A percentile compares a stretch with the other conserved stretches of the same genome.
Evolutionary conservation across 306 rosid genomes (phyloP).

Genomic region (Senna siamea): DNA sequence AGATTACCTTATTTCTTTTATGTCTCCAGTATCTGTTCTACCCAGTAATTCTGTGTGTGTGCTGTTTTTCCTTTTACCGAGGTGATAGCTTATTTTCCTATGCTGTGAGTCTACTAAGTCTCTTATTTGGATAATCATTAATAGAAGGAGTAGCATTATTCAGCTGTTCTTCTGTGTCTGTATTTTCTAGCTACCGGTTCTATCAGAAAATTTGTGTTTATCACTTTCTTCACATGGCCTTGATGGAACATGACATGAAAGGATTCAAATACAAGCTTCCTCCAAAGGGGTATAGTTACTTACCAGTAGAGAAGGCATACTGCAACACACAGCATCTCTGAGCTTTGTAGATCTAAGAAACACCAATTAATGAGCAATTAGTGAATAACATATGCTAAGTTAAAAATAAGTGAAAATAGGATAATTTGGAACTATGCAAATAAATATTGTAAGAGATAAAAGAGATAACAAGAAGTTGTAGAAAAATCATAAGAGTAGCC

Average conservation of each 20-base stretch:
- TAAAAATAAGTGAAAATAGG: background rate
- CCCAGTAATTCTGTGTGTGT: no score
- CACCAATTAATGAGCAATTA: conserved; percentile 18
- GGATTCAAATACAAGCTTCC: background rate
- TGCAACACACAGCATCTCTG: conserved; percentile 63
- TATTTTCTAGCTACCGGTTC: no score
- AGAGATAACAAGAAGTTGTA: background rate
- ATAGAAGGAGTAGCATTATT: no score
- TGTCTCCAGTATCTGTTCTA: no score
- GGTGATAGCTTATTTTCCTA: no score
- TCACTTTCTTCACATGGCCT: background rate
- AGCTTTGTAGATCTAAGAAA: conserved; percentile 66
- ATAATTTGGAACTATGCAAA: background rate
- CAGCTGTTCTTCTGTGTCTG: no score
- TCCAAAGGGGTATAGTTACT: conserved; percentile 7
- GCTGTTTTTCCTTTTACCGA: no score
- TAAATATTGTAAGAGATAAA: background rate
- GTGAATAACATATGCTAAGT: background rate
- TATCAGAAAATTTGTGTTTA: background rate
- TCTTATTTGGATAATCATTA: no score
- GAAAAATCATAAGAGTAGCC: background rate
- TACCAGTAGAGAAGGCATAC: conserved; percentile 77
- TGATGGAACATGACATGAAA: background rate
- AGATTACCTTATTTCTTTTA: no score
- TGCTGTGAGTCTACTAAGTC: no score